Percentiles rank a stretch among this genome's conserved stretches.
Conservation (phyloP, 805 yeast species). For the Candida railenensis region DNA sequence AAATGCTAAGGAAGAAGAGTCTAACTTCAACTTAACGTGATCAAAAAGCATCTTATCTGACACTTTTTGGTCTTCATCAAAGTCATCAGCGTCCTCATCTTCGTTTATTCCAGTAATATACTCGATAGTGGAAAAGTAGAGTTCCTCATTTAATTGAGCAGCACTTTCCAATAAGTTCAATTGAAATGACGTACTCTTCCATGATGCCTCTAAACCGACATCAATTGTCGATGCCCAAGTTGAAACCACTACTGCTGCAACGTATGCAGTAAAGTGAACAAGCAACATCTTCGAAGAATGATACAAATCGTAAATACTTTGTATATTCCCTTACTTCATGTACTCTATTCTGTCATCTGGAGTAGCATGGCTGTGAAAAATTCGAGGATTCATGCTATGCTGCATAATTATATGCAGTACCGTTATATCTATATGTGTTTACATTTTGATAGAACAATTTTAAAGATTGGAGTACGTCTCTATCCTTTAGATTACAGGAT, state of each 20-base stretch:
- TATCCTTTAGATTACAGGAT: no score
- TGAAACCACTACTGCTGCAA: not conserved
- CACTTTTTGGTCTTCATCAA: constrained; percentile 1
- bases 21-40: constrained; percentile 4
- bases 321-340: no score
- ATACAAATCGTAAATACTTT: no score
- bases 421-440: no score
- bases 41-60: constrained; percentile 9
- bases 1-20: constrained; percentile 14
- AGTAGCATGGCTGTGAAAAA: not conserved
- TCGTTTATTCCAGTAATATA: constrained; percentile 17
- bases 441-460: no score
- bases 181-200: constrained; percentile 42
- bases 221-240: constrained; percentile 15
- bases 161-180: constrained; percentile 44
- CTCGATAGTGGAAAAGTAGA: constrained; percentile 29
- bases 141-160: constrained; percentile 30
- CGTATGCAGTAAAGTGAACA: not conserved
- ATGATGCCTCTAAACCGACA: constrained; percentile 33
- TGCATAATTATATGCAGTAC: no score
- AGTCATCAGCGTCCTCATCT: constrained; percentile 4
- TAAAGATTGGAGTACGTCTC: no score
- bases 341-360: not conserved
- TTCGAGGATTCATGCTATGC: not conserved
- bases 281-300: not conserved